phyloP scores from a whole-genome alignment of 306 rosid genomes.

The Neltuma alba region DNA sequence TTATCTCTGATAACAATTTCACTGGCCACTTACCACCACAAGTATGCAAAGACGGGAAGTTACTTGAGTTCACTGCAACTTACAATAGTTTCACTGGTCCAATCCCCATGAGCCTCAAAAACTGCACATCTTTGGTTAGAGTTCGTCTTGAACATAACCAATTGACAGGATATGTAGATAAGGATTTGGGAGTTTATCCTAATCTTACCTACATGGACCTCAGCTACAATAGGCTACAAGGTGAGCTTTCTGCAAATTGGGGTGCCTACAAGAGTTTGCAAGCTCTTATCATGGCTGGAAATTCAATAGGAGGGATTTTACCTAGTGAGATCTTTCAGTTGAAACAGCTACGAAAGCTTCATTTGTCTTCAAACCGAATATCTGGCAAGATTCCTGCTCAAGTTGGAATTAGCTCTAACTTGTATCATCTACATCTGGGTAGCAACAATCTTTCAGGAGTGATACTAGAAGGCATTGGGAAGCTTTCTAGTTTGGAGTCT shows the following conservation, averaged over 20 bases:
- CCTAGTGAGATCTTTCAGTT: neutral
- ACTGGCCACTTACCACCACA: neutral
- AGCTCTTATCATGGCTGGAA: neutral
- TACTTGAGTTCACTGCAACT: neutral
- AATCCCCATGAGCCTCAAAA: neutral
- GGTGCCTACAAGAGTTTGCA: neutral
- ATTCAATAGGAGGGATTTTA: neutral
- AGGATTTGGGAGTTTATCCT: neutral
- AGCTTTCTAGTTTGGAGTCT: too few species aligned
- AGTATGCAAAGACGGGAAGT: neutral
- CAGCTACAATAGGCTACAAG: neutral
- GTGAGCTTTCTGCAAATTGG: neutral
- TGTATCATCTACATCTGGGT: neutral
- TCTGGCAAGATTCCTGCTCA: neutral
- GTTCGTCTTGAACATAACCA: neutral
- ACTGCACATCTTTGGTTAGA: neutral
- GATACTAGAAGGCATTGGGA: neutral
- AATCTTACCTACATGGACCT: neutral
- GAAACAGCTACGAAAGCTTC: too few species aligned
- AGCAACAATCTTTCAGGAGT: neutral
- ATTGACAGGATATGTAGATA: neutral
- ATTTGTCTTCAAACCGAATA: too few species aligned
- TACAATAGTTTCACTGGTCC: neutral
- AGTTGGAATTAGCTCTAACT: neutral
- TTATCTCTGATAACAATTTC: too few species aligned